Base-by-base conservation (phyloP, 345 rosid genomes). In the Hibiscus tridactylites region DNA sequence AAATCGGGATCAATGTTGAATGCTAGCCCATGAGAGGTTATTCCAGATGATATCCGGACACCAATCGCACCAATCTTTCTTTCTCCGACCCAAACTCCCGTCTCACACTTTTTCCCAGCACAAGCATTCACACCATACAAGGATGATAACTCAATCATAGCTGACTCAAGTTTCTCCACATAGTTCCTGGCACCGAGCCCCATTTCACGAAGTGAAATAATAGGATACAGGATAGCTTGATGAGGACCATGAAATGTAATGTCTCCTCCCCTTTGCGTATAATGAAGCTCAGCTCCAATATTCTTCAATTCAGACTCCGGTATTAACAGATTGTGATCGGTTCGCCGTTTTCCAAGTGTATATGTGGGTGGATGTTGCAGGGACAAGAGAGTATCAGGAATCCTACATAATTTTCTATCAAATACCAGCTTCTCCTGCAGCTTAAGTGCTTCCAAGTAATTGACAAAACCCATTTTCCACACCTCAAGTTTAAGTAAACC, bases 41-140 rank as follows among this genome's bases (percentile, higher is more conserved):
- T 80, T 73, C 97, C 97, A 60, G 79, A 72, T 2, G 95, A 85
- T 73, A 95, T 89, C 67, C 87, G 79, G 68, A 88, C 96, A 50
- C 97, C 99, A 59, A 92, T 88, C 52, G 99, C 97, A 76, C 97
- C 96, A 10, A 92, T 88, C 86, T 95, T 92, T 80, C 91, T 84
- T 28, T 92, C 89, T 71, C 88, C 93, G 5, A 95, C 93, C 99
- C 97, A 95, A 71, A 90, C 91, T 6, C 96, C 97, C 0, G 91
- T 92, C 86, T 95, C 99, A 63, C 93, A 75, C 59, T 82, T 83
- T 74, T 84, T 33, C 62, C 97, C 92, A 29, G 88, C 56, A 72
- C 85, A 73, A 77, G 97, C 96, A 61, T 84, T 83, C 72, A 88
- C 90, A 6, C 90, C 89, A 57, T 95, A 89, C 3, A 84, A 64